Percentiles rank a stretch among this genome's conserved stretches.
Evolutionary conservation across 2,329 filamentous ascomycete genomes (phyloP).

Genomic region (Aspergillus calidoustus): DNA sequence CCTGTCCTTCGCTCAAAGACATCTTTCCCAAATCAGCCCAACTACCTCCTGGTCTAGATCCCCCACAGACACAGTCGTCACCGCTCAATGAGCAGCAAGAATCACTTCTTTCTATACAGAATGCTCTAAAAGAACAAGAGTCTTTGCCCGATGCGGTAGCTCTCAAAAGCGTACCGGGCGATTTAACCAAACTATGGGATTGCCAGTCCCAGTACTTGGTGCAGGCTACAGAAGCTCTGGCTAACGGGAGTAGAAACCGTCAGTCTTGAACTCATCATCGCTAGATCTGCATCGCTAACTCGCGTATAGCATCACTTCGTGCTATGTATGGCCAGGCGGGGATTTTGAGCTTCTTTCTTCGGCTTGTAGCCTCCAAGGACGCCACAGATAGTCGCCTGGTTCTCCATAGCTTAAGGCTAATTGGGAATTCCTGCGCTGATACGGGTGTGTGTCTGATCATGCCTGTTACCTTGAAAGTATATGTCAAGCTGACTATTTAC

Average conservation of each 20-base stretch:
- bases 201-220: slow-evolving; percentile 41
- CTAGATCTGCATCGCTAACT: slow-evolving; percentile 7
- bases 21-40: slow-evolving; percentile 31
- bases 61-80: slow-evolving; percentile 24
- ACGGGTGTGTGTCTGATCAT: slow-evolving; percentile 38
- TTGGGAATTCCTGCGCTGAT: slow-evolving; percentile 53
- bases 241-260: slow-evolving; percentile 50
- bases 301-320: slow-evolving; percentile 43
- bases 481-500: slow-evolving; percentile 17
- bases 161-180: slow-evolving; percentile 34
- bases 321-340: slow-evolving; percentile 44
- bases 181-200: slow-evolving; percentile 43
- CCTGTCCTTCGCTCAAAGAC: slow-evolving; percentile 32
- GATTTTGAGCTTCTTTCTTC: slow-evolving; percentile 48
- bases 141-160: slow-evolving; percentile 29
- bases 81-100: slow-evolving; percentile 37
- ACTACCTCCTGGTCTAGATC: slow-evolving; percentile 27
- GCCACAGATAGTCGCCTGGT: slow-evolving; percentile 36
- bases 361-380: slow-evolving; percentile 39
- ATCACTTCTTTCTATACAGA: slow-evolving; percentile 37
- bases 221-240: slow-evolving; percentile 43
- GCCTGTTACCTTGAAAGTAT: neutral
- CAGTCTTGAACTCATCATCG: slow-evolving; percentile 25
- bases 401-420: slow-evolving; percentile 47
- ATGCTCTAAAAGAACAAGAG: slow-evolving; percentile 33